Conservation (phyloP, 1,139 yeast genomes). For the Geotrichum carabidarum region DNA sequence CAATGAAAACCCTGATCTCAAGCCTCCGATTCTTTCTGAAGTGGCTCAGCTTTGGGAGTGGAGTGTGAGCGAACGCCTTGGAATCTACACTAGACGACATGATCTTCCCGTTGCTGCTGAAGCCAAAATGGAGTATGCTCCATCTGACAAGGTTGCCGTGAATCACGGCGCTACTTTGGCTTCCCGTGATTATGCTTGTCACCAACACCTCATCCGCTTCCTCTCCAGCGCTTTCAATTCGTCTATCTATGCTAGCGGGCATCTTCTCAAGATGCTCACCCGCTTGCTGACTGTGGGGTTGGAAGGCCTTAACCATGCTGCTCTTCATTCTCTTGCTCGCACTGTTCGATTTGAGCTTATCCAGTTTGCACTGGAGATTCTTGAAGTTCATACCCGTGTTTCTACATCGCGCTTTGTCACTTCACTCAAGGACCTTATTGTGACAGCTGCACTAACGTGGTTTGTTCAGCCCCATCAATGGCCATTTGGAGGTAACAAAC, state of each 20-base stretch:
- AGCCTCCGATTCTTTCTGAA: slow-evolving; percentile 62
- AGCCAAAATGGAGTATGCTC: slow-evolving; percentile 80
- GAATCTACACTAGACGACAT: slow-evolving; percentile 57
- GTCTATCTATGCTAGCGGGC: slow-evolving; percentile 66
- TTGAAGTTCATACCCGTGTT: slow-evolving; percentile 47
- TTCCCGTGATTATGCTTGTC: slow-evolving; percentile 61
- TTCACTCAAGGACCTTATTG: slow-evolving; percentile 48
- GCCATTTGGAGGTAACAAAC: slow-evolving; percentile 80
- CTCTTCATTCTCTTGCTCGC: slow-evolving; percentile 79
- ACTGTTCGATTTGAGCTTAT: slow-evolving; percentile 69
- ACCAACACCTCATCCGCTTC: slow-evolving; percentile 60
- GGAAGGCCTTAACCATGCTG: slow-evolving; percentile 50
- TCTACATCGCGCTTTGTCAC: slow-evolving; percentile 37
- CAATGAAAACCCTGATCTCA: slow-evolving; percentile 57
- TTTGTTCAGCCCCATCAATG: slow-evolving; percentile 58
- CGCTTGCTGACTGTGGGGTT: slow-evolving; percentile 58
- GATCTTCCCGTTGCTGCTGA: slow-evolving; percentile 64
- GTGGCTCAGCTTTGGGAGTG: slow-evolving; percentile 64
- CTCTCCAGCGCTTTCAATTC: slow-evolving; percentile 82
- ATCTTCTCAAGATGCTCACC: slow-evolving; percentile 64
- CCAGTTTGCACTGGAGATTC: slow-evolving; percentile 60
- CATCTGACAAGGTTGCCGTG: slow-evolving; percentile 64
- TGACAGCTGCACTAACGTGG: slow-evolving; percentile 75
- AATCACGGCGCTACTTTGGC: slow-evolving; percentile 50
- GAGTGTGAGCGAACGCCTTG: slow-evolving; percentile 54